Percentiles rank a stretch among this genome's conserved stretches.
phyloP scores from a whole-genome alignment of 352 stramenopile species.

The Globisporangium paroecandrum region DNA sequence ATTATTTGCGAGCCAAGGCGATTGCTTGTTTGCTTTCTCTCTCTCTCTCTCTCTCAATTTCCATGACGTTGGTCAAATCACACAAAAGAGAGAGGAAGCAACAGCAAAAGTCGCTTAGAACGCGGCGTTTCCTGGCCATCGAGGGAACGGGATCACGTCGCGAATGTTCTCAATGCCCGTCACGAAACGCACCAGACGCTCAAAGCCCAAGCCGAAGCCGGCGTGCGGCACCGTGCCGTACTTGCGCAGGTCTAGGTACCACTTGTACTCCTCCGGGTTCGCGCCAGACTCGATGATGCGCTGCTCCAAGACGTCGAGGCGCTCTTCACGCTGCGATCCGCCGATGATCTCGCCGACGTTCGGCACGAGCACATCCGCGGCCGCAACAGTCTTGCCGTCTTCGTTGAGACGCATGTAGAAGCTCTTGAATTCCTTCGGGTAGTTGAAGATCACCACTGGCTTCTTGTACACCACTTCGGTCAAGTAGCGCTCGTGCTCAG shows the following conservation, averaged over 20 bases:
- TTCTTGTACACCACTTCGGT: constrained; percentile 89
- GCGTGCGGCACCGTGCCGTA: constrained; percentile 97
- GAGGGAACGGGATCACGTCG: constrained; percentile 96
- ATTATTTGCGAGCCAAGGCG: not conserved
- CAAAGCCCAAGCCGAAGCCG: constrained; percentile 98
- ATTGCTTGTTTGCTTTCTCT: not conserved
- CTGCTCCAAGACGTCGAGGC: constrained; percentile 87
- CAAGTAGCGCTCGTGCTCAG: constrained; percentile 96
- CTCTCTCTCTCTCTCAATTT: no score
- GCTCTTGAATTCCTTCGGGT: constrained; percentile 98
- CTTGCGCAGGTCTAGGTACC: constrained; percentile 97
- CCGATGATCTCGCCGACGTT: constrained; percentile 97
- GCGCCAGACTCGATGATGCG: constrained; percentile 67
- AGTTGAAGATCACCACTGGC: constrained; percentile 98
- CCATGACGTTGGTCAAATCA: no score
- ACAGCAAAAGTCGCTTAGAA: constrained; percentile 41
- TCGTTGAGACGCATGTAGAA: constrained; percentile 99
- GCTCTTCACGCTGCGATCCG: constrained; percentile 95
- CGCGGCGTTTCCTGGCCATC: constrained; percentile 94
- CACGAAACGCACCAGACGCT: constrained; percentile 96
- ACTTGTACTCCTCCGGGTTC: constrained; percentile 90
- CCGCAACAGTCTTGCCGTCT: constrained; percentile 95
- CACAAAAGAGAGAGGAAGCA: not conserved
- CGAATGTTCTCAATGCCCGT: constrained; percentile 98
- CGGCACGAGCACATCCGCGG: constrained; percentile 97